These are phyloP conservation scores for Termitomyces sp. DNA, from an alignment of 1,284 basidiomycete genomes.

Conservation along the genomic window DNA sequence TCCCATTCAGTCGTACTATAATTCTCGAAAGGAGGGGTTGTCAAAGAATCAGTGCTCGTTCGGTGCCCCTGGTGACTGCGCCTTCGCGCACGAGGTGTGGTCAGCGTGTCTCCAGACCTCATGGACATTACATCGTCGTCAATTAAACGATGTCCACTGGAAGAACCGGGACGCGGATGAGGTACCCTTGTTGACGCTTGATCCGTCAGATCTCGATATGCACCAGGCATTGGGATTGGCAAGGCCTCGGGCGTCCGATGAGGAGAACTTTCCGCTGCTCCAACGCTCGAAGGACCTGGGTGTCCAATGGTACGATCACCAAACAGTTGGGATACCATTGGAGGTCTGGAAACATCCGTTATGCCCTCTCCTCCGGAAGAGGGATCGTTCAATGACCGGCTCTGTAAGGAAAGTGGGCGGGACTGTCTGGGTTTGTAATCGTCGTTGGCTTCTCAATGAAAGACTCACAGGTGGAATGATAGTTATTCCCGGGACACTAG, in stretches of 20 bases:
- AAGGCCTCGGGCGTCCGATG: slow-evolving; percentile 6
- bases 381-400: neutral
- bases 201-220: slow-evolving; percentile 4
- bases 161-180: slow-evolving; percentile 11
- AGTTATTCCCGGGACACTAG: slow-evolving; percentile 25
- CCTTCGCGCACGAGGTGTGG: slow-evolving; percentile 24
- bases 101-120: slow-evolving; percentile 27
- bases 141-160: slow-evolving; percentile 19
- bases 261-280: slow-evolving; percentile 8
- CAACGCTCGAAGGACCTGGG: slow-evolving; percentile 8
- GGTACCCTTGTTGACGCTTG: slow-evolving; percentile 3
- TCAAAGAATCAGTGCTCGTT: neutral
- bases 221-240: slow-evolving; percentile 17
- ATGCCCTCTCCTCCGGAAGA: neutral
- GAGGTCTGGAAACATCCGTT: slow-evolving; percentile 4
- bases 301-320: slow-evolving; percentile 12
- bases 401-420: slow-evolving; percentile 10
- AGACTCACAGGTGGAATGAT: slow-evolving; percentile 32
- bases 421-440: slow-evolving; percentile 14
- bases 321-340: slow-evolving; percentile 5
- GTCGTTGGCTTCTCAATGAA: neutral
- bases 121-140: slow-evolving; percentile 29
- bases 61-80: neutral
- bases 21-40: neutral
- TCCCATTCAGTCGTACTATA: slow-evolving; percentile 8